Base-by-base conservation (phyloP, 2,329 filamentous ascomycete species). In the Monilinia fructicola region DNA sequence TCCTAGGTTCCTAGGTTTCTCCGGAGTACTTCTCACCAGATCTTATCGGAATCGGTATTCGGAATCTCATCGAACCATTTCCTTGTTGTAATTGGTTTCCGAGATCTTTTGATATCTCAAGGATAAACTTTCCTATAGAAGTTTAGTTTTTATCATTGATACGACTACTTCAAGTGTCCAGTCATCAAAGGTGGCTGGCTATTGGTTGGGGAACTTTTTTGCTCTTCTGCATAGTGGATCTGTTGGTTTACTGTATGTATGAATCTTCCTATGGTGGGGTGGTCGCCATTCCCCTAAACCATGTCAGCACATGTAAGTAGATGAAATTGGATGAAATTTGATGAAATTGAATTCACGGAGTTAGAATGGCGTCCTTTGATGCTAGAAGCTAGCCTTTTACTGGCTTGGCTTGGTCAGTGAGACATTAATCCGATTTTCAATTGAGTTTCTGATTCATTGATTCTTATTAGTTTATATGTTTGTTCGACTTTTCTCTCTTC, bases 21-120 rank as follows among this genome's bases (percentile, higher is more conserved):
- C n/a, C n/a, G n/a, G n/a, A n/a, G n/a, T n/a, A 48, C 48, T 28
- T 23, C 56, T 59, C 42, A 35, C 28, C 21, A 60, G 28, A 60
- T 38, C 56, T 48, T 60, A 48, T 59, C 56, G 56, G 26, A 59
- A 59, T 59, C 21, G 42, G 42, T 48, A 38, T 46, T 48, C 56
- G 56, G 42, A 35, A 35, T n/a, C 35, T 48, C 42, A 12, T 35
- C 14, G 26, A 16, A 35, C 1, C 3, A 9, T 14, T 23, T 16
- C 18, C 42, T 18, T 5, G 42, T 46, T 18, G 6, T n/a, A 9
- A 46, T 21, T n/a, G 6, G 23, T 23, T 46, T 50, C n/a, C n/a
- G 38, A 44, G 16, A 11, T 18, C 16, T 7, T n/a, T 53, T n/a
- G 31, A 35, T 35, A 35, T 35, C 31, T 35, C 6, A 35, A 48